phyloP scores from a whole-genome alignment of 2,329 filamentous ascomycete genomes.

The Allantophomopsis lycopodina region DNA sequence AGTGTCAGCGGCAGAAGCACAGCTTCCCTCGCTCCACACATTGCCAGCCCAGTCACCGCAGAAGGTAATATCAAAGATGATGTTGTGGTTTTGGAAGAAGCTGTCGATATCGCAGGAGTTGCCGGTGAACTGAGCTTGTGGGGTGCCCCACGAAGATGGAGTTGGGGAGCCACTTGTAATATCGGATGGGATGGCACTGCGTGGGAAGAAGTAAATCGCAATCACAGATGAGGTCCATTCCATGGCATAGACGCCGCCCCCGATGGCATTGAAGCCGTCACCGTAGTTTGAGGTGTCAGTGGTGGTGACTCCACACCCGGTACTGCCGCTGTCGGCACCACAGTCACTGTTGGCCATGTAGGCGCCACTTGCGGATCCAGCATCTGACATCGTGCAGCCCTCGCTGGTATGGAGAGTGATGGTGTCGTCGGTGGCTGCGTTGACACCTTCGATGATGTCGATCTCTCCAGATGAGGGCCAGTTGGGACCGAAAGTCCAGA shows the following conservation, averaged over 20 bases:
- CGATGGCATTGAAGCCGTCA: constrained; percentile 53
- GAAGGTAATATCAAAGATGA: constrained; percentile 74
- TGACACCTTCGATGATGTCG: constrained; percentile 70
- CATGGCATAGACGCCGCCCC: constrained; percentile 59
- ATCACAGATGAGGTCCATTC: constrained; percentile 66
- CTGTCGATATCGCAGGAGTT: constrained; percentile 56
- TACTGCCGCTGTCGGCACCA: constrained; percentile 31
- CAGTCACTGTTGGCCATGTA: constrained; percentile 39
- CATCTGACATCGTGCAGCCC: constrained; percentile 42
- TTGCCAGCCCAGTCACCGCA: constrained; percentile 79
- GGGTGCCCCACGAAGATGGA: constrained; percentile 53
- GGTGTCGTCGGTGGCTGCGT: constrained; percentile 40
- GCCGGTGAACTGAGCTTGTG: constrained; percentile 54
- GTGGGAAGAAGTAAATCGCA: constrained; percentile 71
- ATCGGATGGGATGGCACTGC: constrained; percentile 47
- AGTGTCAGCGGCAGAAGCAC: constrained; percentile 42
- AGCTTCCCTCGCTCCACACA: constrained; percentile 49
- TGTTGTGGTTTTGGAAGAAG: constrained; percentile 58
- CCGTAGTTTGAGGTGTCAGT: constrained; percentile 43
- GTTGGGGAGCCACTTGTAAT: constrained; percentile 45
- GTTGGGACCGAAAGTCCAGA: constrained; percentile 39
- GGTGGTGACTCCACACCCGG: constrained; percentile 45
- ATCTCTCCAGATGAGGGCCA: constrained; percentile 66
- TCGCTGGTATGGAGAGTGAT: constrained; percentile 55
- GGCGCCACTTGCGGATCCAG: constrained; percentile 30